Base-by-base conservation (phyloP, 192 early-diverging fungal genomes). In the Coemansia sp. region DNA sequence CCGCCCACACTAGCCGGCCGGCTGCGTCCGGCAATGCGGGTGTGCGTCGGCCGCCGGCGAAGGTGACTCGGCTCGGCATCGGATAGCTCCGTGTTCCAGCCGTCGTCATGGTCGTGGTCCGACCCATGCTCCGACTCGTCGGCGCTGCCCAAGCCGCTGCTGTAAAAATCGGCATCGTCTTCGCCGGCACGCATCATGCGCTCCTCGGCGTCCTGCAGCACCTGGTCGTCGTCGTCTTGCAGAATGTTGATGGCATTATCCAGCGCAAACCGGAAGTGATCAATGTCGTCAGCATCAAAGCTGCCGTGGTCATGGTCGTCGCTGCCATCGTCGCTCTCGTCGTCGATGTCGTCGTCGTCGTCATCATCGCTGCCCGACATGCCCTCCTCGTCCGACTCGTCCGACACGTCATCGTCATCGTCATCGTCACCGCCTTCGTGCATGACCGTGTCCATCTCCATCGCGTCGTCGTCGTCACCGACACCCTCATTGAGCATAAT, bases 391-490 rank as follows among this genome's bases (percentile, higher is more conserved):
- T 62, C 75, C 21, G 42, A 30, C 11, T 54, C 51, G 17, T 36
- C 76, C 5, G 79, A 71, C n/a, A 80, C 83, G 11, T 54, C 50
- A 7, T 53, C 47, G 23, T 75, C 79, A 10, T 87, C 88, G 15
- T 83, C 78, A 21, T 81, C 81, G 12, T 81, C 75, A 35, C 72
- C 75, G 29, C 34, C 41, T 10, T 46, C 53, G 22, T 47, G 60
- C 23, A 78, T 82, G 32, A 65, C 80, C 5, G 49, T 49, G n/a
- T 68, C 69, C 70, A 69, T 67, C 23, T 60, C 55, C 47, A 67
- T 67, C 14, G 34, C 67, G 22, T 87, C 91, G 39, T 87, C 87
- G 9, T 88, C 87, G 23, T 81, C 86, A 4, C 36, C 55, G 28
- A 61, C 85, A 55, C 79, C 86, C 7, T 53, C 57, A 21, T 63